Conservation (phyloP, 164 flowering plant genomes). For the Litsea cubeba region DNA sequence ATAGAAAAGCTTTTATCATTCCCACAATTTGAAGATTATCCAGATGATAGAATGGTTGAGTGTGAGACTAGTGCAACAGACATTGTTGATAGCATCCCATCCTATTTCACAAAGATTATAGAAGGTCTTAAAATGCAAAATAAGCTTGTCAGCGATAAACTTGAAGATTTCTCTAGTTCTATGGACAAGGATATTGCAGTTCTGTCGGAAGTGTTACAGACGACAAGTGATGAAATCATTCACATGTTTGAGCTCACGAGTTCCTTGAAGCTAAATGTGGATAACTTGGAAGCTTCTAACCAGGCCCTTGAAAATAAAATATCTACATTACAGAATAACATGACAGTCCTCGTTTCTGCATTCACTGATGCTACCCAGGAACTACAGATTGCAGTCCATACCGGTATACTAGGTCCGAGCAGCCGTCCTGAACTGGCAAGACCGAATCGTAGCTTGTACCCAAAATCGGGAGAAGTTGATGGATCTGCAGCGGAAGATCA, state of each 20-base stretch:
- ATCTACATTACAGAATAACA: slow-evolving; percentile 39
- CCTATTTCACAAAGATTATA: slow-evolving; percentile 31
- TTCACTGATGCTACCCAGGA: slow-evolving; percentile 49
- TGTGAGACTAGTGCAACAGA: slow-evolving; percentile 30
- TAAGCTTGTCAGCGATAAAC: slow-evolving; percentile 35
- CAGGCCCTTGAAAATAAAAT: slow-evolving; percentile 38
- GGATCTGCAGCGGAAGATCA: slow-evolving; percentile 18
- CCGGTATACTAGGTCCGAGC: slow-evolving; percentile 17
- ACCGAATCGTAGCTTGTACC: slow-evolving; percentile 10
- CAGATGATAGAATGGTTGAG: slow-evolving; percentile 23
- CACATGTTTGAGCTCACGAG: slow-evolving; percentile 23
- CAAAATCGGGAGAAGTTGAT: slow-evolving; percentile 18
- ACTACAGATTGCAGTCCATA: slow-evolving; percentile 36
- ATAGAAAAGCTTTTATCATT: slow-evolving; percentile 20
- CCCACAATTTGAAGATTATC: slow-evolving; percentile 18
- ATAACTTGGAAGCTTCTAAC: slow-evolving; percentile 35
- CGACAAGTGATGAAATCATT: slow-evolving; percentile 33
- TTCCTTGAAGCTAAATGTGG: slow-evolving; percentile 39
- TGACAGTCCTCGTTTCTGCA: slow-evolving; percentile 39
- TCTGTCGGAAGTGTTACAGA: slow-evolving; percentile 37
- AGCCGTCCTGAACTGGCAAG: slow-evolving; percentile 29
- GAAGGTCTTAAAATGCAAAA: slow-evolving; percentile 45
- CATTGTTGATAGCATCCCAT: slow-evolving; percentile 26
- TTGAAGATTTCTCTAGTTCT: slow-evolving; percentile 43
- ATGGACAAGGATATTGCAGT: slow-evolving; percentile 43